Percentiles rank a stretch among this genome's conserved stretches.
These are phyloP conservation scores for Blastobotrys indianensis DNA, from an alignment of 1,139 yeast species.

Conservation along the genomic window DNA sequence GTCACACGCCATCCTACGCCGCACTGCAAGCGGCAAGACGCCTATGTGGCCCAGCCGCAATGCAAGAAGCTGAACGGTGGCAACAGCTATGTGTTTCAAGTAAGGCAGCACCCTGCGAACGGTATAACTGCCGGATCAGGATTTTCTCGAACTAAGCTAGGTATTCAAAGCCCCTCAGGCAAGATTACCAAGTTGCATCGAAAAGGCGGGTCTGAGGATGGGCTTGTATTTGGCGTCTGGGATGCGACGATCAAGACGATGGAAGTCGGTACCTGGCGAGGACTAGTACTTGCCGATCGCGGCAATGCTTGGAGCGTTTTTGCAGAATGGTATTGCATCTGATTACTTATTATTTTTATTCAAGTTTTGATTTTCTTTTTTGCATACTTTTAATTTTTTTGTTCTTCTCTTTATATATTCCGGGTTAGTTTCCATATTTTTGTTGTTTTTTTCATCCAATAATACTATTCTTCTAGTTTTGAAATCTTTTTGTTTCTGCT, in stretches of 20 bases:
- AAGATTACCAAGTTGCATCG: conserved; percentile 57
- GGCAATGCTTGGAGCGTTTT: conserved; percentile 85
- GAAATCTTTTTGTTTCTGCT: not conserved
- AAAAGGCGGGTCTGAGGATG: conserved; percentile 35
- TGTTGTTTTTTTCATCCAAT: not conserved
- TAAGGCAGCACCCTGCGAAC: conserved; percentile 58
- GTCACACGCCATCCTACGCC: conserved; percentile 70
- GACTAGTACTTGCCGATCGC: conserved; percentile 71
- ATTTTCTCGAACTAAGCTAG: conserved; percentile 46
- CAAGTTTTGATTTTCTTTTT: not conserved
- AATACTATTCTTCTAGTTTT: not conserved
- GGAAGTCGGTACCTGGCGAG: conserved; percentile 79
- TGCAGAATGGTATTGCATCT: conserved; percentile 79
- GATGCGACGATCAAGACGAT: conserved; percentile 52
- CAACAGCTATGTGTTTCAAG: conserved; percentile 57
- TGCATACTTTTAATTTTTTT: no score
- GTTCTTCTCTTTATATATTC: no score
- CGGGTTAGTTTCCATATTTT: not conserved
- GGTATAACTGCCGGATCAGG: conserved; percentile 46
- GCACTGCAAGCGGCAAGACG: conserved; percentile 62
- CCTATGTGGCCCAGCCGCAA: conserved; percentile 83
- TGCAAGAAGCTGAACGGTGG: conserved; percentile 52
- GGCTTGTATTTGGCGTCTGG: conserved; percentile 45
- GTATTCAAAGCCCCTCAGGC: conserved; percentile 80
- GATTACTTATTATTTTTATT: conserved; percentile 13